Evolutionary conservation across 495 filamentous ascomycete genomes (phyloP), one percentile per base, ranked within the genome.

Genomic region (Chaetomium tenue): DNA sequence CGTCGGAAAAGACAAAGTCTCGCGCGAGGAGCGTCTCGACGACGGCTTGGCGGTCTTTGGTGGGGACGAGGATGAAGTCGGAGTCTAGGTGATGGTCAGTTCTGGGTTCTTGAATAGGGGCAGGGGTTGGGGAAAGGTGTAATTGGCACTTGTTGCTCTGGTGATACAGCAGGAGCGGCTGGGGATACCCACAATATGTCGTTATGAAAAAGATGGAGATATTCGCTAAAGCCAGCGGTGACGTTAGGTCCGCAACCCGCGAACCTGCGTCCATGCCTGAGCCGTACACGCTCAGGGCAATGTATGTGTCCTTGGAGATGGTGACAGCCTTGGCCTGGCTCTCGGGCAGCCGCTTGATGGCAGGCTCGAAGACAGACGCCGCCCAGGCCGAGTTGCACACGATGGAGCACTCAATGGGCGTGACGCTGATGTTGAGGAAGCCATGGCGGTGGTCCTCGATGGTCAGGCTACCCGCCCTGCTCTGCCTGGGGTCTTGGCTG

Each of bases 201-300:
- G 93, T 96, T 71, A 97, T 95, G 81, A 98, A 98, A 76, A 98
- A 97, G 66, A 98, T 96, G 46, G 94, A 89, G 40, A 98, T 93
- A 70, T 91, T 90, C 33, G 93, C 93, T 74, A 97, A 78, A 13
- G 94, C 94, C 20, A 98, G 81, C 3, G 94, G 94, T 66, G 87
- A 92, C 6, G 94, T 96, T 39, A 98, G 75, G 70, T 98, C 94
- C 57, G 97, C 81, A 2, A 98, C 94, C 33, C 93, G 86, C 68
- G 93, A 91, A n/a, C 93, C 92, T 22, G 94, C 93, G 70, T 96
- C 92, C 64, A 97, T 85, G 1, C 93, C 93, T 63, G 92, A 87
- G 42, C 89, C 90, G 58, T 89, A 88, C 52, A 98, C 91, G 62
- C 91, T 89, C 71, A 98, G 90, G 20, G 92, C 91, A 26, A 92